Conservation (phyloP, 2,329 filamentous ascomycete genomes). For the Lachnellula hyalina region DNA sequence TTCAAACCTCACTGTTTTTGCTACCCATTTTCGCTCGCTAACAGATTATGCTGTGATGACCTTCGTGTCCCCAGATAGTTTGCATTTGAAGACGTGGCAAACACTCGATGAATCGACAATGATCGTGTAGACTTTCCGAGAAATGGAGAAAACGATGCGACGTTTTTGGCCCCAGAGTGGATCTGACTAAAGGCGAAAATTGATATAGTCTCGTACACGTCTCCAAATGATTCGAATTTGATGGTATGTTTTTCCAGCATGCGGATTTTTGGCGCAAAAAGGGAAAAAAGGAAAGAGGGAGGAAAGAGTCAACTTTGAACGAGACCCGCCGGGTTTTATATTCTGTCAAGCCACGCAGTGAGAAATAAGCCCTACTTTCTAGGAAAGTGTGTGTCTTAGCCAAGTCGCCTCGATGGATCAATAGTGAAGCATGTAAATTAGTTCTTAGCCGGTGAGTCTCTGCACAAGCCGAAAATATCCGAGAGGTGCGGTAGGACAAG, state of each 20-base stretch:
- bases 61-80: background rate
- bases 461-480: background rate
- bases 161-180: background rate
- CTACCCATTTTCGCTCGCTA: background rate
- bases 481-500: conserved; percentile 15
- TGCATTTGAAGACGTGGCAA: background rate
- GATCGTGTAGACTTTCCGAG: background rate
- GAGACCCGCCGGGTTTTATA: conserved; percentile 1
- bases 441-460: no score
- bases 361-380: conserved; percentile 5
- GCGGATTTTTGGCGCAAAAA: background rate
- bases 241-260: background rate
- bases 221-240: background rate
- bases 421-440: background rate
- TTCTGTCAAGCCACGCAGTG: background rate
- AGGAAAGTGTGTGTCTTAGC: conserved; percentile 11
- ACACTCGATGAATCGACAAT: background rate
- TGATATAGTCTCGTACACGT: background rate
- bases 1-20: background rate
- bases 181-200: background rate
- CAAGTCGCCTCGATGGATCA: background rate
- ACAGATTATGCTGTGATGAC: background rate
- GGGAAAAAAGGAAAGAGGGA: background rate
- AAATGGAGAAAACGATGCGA: no score
- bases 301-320: background rate